Evolutionary conservation across 768 basidiomycete species (phyloP).

Genomic region (Pleurotus salmoneostramineus): DNA sequence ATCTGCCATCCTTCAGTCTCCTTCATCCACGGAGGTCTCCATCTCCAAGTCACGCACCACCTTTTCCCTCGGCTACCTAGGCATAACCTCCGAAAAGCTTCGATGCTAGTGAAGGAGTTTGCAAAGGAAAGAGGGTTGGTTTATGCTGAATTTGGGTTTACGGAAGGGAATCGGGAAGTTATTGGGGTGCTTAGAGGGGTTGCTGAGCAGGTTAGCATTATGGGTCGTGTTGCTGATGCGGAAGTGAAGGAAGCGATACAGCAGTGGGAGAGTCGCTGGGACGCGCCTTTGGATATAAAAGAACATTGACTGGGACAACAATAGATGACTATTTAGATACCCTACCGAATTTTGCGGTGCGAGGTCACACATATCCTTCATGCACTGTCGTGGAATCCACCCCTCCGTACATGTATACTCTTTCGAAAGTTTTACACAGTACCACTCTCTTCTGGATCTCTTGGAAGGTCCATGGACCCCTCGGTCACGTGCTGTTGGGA

Average conservation of each 20-base stretch:
- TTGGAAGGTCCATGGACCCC: too few relatives aligned
- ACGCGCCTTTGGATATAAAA: too few relatives aligned
- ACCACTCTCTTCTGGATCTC: too few relatives aligned
- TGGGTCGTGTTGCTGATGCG: constrained; percentile 75
- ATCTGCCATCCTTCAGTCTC: constrained; percentile 79
- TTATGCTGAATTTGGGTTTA: constrained; percentile 88
- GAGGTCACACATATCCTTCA: too few relatives aligned
- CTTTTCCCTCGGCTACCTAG: constrained; percentile 93
- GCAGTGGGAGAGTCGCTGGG: constrained; percentile 30
- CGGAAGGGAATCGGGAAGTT: constrained; percentile 83
- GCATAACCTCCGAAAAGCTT: constrained; percentile 86
- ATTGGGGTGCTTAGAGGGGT: constrained; percentile 78
- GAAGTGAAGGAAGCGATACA: constrained; percentile 66
- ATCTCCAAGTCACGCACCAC: constrained; percentile 96
- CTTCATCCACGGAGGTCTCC: constrained; percentile 95
- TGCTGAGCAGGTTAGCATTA: constrained; percentile 80
- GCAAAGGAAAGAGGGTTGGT: constrained; percentile 79
- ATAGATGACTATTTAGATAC: too few relatives aligned
- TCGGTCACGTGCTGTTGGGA: too few relatives aligned
- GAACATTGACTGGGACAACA: too few relatives aligned
- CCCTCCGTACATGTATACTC: too few relatives aligned
- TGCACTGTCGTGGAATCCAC: too few relatives aligned
- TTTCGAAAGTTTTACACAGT: too few relatives aligned
- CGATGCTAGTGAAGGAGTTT: constrained; percentile 80
- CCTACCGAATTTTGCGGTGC: too few relatives aligned